Evolutionary conservation across 2,329 filamentous ascomycete genomes (phyloP).

Genomic region (Pseudogymnoascus sp.): DNA sequence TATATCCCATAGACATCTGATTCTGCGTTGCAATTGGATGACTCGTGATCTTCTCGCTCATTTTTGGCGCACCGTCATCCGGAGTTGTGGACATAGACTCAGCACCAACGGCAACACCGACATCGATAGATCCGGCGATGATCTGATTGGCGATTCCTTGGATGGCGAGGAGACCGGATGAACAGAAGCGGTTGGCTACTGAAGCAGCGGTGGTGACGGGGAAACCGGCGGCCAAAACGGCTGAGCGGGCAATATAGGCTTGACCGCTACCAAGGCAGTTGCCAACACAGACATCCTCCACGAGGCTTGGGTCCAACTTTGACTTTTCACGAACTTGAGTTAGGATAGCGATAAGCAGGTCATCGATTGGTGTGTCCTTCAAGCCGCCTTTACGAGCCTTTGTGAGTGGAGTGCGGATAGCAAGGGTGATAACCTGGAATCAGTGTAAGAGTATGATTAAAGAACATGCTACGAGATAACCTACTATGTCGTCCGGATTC

Average conservation of each 20-base stretch:
- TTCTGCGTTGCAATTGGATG: constrained; percentile 79
- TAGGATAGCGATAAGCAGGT: constrained; percentile 77
- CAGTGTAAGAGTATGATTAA: constrained; percentile 42
- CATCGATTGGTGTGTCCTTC: constrained; percentile 82
- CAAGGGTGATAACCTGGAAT: constrained; percentile 67
- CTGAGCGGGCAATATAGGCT: constrained; percentile 86
- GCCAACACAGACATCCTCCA: constrained; percentile 87
- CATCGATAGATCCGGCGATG: constrained; percentile 80
- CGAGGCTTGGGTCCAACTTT: constrained; percentile 69
- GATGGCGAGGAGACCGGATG: constrained; percentile 81
- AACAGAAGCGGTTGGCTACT: constrained; percentile 87
- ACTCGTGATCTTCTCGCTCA: constrained; percentile 73
- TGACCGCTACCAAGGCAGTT: constrained; percentile 86
- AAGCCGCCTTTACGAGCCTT: constrained; percentile 86
- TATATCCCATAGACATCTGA: constrained; percentile 90
- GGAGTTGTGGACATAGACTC: constrained; percentile 85
- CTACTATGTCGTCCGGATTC: constrained; percentile 80
- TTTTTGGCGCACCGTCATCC: constrained; percentile 75
- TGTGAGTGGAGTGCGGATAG: constrained; percentile 81
- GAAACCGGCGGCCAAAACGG: constrained; percentile 82
- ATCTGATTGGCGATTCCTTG: constrained; percentile 93
- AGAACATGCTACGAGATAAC: constrained; percentile 15
- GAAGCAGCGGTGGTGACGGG: constrained; percentile 73
- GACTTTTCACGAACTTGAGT: constrained; percentile 44
- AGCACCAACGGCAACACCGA: constrained; percentile 89